Base-by-base conservation (phyloP, 1,284 basidiomycete species). In the Bondarzewia mesenterica region DNA sequence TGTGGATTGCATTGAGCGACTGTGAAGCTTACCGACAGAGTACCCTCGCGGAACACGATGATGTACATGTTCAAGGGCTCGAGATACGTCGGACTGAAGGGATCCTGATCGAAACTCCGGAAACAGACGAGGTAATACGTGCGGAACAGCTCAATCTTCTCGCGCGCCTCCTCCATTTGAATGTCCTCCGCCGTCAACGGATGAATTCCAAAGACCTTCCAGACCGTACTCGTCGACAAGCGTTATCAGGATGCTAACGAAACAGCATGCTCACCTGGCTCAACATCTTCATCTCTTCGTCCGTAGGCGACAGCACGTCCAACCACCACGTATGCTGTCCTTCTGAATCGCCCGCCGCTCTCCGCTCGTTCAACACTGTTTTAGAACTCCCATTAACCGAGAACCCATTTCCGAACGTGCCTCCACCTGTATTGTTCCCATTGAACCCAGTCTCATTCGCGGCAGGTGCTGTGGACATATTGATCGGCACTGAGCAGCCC, bases 41-140 rank as follows among this genome's bases (percentile, higher is more conserved):
- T 98, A n/a, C 96, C 96, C 65, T 99, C 95, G 36, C 96, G 79
- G 72, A 99, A 98, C 37, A 99, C 96, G 60, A 99, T 90, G 61
- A 99, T 96, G 70, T 99, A 99, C 93, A 98, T 98, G 72, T 99
- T 99, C 52, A 99, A 74, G 25, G 96, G 96, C 66, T 99, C 95
- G 46, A 99, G 82, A 65, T 99, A 90, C 0, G 93, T 99, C 7
- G 95, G 93, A 59, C 89, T 93, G 71, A 98, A 98, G 14, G 85
- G 90, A 66, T 99, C 95, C 72, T 99, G 96, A 68, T 99, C 96
- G 71, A 99, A 99, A 52, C 92, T 91, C 53, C 96, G 87, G 77
- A 99, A 99, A 80, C 95, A 99, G 54, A 99, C 96, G 44, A 99
- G 83, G 65, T 98, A 99, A 66, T 99, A 99, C 65, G 96, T 97